Conservation (phyloP, 352 stramenopile species). For the Elongisporangium undulatum region DNA sequence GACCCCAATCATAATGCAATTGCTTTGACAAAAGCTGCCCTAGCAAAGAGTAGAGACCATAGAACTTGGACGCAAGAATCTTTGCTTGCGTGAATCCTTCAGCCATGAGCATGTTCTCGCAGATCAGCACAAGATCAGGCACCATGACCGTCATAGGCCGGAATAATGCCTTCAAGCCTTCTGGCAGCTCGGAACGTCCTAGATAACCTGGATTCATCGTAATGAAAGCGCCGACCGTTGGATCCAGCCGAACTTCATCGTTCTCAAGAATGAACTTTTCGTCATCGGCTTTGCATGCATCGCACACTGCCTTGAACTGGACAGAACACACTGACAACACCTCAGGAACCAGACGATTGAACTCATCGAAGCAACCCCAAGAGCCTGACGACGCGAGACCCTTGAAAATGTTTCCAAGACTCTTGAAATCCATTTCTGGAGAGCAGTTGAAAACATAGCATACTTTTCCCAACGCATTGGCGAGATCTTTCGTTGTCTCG, state of each 20-base stretch:
- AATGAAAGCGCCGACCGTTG: constrained; percentile 93
- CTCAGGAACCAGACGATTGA: constrained; percentile 94
- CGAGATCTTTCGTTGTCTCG: constrained; percentile 95
- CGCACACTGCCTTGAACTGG: constrained; percentile 95
- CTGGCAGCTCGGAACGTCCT: constrained; percentile 91
- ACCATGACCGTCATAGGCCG: constrained; percentile 97
- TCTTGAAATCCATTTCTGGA: constrained; percentile 96
- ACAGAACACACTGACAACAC: constrained; percentile 93
- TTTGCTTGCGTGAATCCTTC: constrained; percentile 95
- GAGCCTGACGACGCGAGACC: constrained; percentile 91
- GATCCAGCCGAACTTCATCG: constrained; percentile 90
- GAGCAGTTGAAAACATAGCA: constrained; percentile 97
- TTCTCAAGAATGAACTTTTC: constrained; percentile 94
- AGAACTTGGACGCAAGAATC: constrained; percentile 95
- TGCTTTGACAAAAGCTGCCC: constrained; percentile 93
- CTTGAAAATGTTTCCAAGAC: constrained; percentile 97
- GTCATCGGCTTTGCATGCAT: constrained; percentile 93
- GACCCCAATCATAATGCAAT: constrained; percentile 94
- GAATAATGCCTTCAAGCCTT: constrained; percentile 95
- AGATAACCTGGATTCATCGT: constrained; percentile 98
- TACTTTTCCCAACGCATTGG: constrained; percentile 92
- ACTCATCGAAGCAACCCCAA: constrained; percentile 97
- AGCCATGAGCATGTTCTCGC: constrained; percentile 97
- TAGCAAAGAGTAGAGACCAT: constrained; percentile 93
- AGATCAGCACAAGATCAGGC: constrained; percentile 94